Evolutionary conservation across 2,329 filamentous ascomycete genomes (phyloP), one percentile per base, ranked within the genome.

Genomic region (Apiospora aurea): DNA sequence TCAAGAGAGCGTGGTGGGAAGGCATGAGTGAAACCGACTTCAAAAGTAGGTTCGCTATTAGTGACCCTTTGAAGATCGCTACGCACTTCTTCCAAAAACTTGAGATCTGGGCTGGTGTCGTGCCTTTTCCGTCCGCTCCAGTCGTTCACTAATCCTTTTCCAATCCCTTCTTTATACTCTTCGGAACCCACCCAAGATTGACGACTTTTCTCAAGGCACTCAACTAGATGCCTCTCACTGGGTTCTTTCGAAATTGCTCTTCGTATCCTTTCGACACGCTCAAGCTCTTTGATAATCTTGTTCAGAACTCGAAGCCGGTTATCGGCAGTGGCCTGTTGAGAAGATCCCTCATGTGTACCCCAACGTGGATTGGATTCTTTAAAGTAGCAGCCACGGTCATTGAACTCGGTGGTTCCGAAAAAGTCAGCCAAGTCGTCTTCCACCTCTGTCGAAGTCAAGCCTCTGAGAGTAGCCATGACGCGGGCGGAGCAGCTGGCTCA

Each of bases 221-320:
- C 10, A 13, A 61, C 29, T 7, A 61, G 53, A 61, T 38, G 53
- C 7, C 1, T 11, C 4, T 38, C 53, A 38, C 18, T 38, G 29
- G 53, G 11, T 10, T 61, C 53, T 6, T 38, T 11, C 13, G 7
- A 6, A 21, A 61, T 38, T 29, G 21, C 11, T 0, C 6, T 10
- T 11, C 29, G 29, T 1, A 38, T 61, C n/a, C 3, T 13, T 3
- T 38, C 7, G 16, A n/a, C 29, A 13, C 53, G 53, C 8, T 38
- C 29, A n/a, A 61, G 53, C 8, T 61, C 29, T 38, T 61, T 61
- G 29, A 61, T 61, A 7, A 61, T n/a, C 29, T 61, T 61, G 53
- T 61, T n/a, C 2, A 61, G 6, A 13, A n/a, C 53, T n/a, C 29
- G 53, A 38, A 61, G 29, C 16, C 53, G 53, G 29, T 0, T 13